Conservation (phyloP, 345 rosid genomes). For the Linum trigynum region DNA sequence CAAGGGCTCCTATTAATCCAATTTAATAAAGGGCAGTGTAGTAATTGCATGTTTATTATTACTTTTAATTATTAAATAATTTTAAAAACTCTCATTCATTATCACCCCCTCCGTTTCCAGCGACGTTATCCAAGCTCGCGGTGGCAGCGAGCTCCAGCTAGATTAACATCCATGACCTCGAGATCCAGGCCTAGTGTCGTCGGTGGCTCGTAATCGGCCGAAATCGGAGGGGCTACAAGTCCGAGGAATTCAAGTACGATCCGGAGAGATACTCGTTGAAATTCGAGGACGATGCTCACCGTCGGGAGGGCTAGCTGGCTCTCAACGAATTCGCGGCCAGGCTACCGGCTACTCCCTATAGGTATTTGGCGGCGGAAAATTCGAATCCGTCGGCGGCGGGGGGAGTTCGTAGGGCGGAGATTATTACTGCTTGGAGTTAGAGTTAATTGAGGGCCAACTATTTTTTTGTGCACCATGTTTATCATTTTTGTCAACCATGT, state of each 20-base stretch:
- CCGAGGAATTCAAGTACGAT: conserved; percentile 57
- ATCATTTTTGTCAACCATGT: no score
- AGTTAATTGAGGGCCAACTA: no score
- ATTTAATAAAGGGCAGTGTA: no score
- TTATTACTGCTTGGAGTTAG: background rate
- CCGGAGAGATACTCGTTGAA: conserved; percentile 57
- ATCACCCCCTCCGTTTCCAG: no score
- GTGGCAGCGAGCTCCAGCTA: conserved; percentile 38
- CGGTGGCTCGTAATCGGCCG: conserved; percentile 24
- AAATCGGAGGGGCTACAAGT: conserved; percentile 22
- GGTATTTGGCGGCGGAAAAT: background rate
- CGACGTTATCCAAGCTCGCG: no score
- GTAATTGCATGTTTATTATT: no score
- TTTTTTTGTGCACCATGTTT: no score
- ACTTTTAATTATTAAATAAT: no score
- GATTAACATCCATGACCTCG: no score
- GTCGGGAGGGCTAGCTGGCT: conserved; percentile 31
- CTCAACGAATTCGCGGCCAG: conserved; percentile 36
- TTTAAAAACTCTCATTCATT: no score
- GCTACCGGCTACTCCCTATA: conserved; percentile 41
- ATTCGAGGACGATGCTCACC: conserved; percentile 40
- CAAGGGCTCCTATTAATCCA: no score
- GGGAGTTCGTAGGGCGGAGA: background rate
- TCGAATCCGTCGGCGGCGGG: background rate
- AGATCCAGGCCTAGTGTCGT: conserved; percentile 31